A percentile compares a stretch with the other conserved stretches of the same genome.
These are phyloP conservation scores for Penicillium hesseltinei DNA, from an alignment of 2,329 filamentous ascomycete species.

Conservation along the genomic window DNA sequence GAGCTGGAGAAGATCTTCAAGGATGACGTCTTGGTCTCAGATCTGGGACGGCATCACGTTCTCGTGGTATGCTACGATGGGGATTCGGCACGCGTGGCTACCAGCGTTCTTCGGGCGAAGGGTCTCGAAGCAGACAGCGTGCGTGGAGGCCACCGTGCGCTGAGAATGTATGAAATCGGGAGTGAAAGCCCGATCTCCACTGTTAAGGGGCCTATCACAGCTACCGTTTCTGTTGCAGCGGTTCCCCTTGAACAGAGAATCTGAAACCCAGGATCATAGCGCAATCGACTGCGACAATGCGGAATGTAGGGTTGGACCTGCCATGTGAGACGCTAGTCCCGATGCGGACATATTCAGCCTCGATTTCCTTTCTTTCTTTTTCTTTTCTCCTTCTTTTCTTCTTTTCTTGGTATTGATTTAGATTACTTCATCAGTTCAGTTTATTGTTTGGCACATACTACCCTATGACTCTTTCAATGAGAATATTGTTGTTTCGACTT, in stretches of 20 bases:
- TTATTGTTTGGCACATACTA: slow-evolving; percentile 1
- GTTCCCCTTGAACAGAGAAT: slow-evolving; percentile 19
- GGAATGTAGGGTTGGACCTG: slow-evolving; percentile 19
- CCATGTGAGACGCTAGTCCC: slow-evolving; percentile 18
- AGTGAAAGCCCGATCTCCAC: slow-evolving; percentile 7
- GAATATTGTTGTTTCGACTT: not conserved
- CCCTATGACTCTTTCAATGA: slow-evolving; percentile 4
- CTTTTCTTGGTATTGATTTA: not conserved
- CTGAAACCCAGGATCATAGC: not conserved
- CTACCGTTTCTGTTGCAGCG: slow-evolving; percentile 18
- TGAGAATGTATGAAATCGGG: slow-evolving; percentile 30
- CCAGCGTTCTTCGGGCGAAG: slow-evolving; percentile 54
- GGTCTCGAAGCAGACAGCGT: slow-evolving; percentile 50
- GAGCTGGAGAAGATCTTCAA: slow-evolving; percentile 48
- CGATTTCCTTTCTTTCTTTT: not conserved
- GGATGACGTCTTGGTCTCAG: slow-evolving; percentile 17
- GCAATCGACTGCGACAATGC: not conserved
- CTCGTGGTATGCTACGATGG: slow-evolving; percentile 56
- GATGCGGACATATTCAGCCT: slow-evolving; percentile 6
- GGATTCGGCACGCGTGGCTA: slow-evolving; percentile 54
- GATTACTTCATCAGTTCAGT: not conserved
- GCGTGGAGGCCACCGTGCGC: slow-evolving; percentile 41
- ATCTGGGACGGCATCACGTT: slow-evolving; percentile 36
- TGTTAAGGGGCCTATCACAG: slow-evolving; percentile 9
- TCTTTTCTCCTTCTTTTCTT: not conserved